Conservation (phyloP, 176 grass and related monocot species). For the Carex kokanica region DNA sequence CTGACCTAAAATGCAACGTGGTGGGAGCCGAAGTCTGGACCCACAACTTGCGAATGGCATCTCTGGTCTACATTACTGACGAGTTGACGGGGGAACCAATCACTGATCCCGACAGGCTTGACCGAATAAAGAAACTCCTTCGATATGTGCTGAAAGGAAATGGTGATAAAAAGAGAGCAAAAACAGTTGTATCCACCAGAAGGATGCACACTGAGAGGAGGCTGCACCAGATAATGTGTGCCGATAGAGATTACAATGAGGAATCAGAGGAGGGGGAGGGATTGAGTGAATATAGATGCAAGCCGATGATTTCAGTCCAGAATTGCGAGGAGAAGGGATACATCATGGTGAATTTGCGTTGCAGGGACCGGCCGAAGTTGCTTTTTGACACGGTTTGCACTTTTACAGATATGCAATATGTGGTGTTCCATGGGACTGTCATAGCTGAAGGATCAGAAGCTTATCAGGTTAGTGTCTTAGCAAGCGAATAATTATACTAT, state of each 20-base stretch:
- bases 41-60: constrained; percentile 44
- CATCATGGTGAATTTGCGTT: constrained; percentile 52
- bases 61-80: constrained; percentile 47
- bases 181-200: constrained; percentile 21
- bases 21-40: constrained; percentile 55
- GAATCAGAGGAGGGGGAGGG: background rate
- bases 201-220: constrained; percentile 40
- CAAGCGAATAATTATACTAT: background rate
- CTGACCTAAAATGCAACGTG: constrained; percentile 46
- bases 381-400: constrained; percentile 67
- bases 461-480: constrained; percentile 40
- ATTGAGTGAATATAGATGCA: background rate
- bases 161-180: background rate
- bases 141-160: constrained; percentile 40
- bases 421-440: constrained; percentile 68
- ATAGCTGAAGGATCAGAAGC: constrained; percentile 43
- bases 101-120: constrained; percentile 23
- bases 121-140: constrained; percentile 39
- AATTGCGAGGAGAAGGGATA: constrained; percentile 54
- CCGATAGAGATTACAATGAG: constrained; percentile 15
- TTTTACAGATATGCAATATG: constrained; percentile 54
- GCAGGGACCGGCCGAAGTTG: constrained; percentile 49
- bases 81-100: constrained; percentile 31
- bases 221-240: constrained; percentile 53
- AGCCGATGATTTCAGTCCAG: constrained; percentile 23